phyloP scores from a whole-genome alignment of 768 basidiomycete species.

The Amanita fuliginea region DNA sequence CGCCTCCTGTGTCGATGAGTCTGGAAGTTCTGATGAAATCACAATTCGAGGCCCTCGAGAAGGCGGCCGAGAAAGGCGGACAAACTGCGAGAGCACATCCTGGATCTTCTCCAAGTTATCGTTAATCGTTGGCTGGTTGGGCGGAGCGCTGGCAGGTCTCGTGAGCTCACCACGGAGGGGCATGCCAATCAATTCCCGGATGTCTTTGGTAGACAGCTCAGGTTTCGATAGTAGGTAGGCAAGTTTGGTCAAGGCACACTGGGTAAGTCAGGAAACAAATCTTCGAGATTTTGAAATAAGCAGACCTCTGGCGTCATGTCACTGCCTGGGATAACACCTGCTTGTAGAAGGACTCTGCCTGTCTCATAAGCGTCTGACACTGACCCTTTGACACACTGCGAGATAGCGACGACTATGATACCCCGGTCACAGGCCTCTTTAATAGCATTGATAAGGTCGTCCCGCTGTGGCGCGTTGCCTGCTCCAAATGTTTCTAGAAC shows the following conservation, averaged over 20 bases:
- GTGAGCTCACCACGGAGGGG: constrained; percentile 89
- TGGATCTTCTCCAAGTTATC: constrained; percentile 51
- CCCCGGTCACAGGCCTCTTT: constrained; percentile 76
- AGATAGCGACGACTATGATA: constrained; percentile 83
- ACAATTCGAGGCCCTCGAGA: constrained; percentile 24
- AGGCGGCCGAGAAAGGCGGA: constrained; percentile 41
- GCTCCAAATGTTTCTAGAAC: constrained; percentile 89
- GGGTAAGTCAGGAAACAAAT: background rate
- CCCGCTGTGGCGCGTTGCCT: constrained; percentile 82
- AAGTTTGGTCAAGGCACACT: constrained; percentile 89
- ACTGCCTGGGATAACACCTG: constrained; percentile 74
- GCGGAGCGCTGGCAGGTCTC: constrained; percentile 29
- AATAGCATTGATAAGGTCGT: constrained; percentile 65
- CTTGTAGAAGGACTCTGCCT: constrained; percentile 53
- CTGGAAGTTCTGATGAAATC: constrained; percentile 27
- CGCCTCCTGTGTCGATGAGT: constrained; percentile 27
- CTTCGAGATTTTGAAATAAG: background rate
- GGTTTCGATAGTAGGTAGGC: constrained; percentile 84
- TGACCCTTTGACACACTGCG: constrained; percentile 80
- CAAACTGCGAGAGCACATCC: constrained; percentile 54
- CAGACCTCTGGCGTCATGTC: constrained; percentile 94
- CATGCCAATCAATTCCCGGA: constrained; percentile 63
- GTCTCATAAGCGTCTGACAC: constrained; percentile 82
- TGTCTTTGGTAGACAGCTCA: constrained; percentile 53
- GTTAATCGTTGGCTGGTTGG: constrained; percentile 32